These are phyloP conservation scores for Yarrowia sp. DNA, from an alignment of 805 yeast species.

Conservation along the genomic window DNA sequence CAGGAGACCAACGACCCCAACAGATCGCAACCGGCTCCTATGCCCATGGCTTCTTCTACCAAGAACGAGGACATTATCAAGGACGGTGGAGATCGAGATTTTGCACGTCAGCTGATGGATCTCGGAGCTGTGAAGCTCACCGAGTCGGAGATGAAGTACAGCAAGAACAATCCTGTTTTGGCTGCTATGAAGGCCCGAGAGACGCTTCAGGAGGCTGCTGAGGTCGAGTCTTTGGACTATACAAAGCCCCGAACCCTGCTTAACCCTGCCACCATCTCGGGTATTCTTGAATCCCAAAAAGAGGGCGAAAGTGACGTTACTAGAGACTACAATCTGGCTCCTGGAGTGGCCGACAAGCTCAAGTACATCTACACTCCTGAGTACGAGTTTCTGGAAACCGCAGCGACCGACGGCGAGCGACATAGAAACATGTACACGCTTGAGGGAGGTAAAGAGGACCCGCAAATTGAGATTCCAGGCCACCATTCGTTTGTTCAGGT, in stretches of 20 bases:
- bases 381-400: conserved; percentile 11
- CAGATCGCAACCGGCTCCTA: conserved; percentile 3
- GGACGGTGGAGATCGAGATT: conserved; percentile 8
- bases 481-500: not conserved
- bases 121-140: conserved; percentile 17
- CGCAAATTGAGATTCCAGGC: not conserved
- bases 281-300: conserved; percentile 4
- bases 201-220: not conserved
- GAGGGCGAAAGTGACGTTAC: conserved; percentile 1
- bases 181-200: conserved; percentile 9
- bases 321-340: conserved; percentile 18
- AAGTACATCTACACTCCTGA: not conserved
- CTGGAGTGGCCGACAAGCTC: conserved; percentile 17
- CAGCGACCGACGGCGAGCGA: not conserved
- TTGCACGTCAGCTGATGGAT: conserved; percentile 15
- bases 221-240: not conserved
- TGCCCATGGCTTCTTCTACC: conserved; percentile 18
- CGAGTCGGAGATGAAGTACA: not conserved
- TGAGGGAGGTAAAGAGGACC: conserved; percentile 3
- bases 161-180: not conserved
- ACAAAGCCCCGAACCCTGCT: conserved; percentile 11
- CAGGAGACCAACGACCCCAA: conserved; percentile 4
- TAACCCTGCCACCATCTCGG: conserved; percentile 9
- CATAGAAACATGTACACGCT: not conserved
- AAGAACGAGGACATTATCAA: conserved; percentile 8